Evolutionary conservation across 139 green algal species (phyloP), one percentile per base, ranked within the genome.

Genomic region (Medakamo hakoo): DNA sequence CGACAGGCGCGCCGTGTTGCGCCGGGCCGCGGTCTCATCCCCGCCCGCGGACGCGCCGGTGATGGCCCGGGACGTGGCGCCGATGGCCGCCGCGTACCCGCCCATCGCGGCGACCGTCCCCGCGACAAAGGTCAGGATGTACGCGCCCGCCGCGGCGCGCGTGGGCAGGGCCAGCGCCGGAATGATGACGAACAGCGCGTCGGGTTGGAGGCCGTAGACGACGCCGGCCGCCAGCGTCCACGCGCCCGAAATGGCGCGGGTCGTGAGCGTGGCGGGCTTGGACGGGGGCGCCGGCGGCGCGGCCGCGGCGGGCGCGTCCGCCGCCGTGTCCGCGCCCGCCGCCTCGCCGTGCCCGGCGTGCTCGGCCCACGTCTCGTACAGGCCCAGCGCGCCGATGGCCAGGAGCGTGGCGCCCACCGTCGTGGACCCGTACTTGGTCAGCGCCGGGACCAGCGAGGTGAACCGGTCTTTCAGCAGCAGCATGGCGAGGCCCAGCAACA

Each of bases 51-150:
- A 85, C 2, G 86, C 85, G 27, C 80, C 86, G 62, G 78, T 78
- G 79, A 71, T 49, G 52, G 3, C 4, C 2, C 2, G 55, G 20
- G 4, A 31, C 3, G 57, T 3, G 20, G 57, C 31, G 84, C 85
- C 84, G 31, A 95, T 92, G 14, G 88, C 59, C 3, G 80, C 76
- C 9, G 91, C 95, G 83, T 97, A 98, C 30, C 76, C 85, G 3
- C 88, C 90, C 92, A 98, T 98, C 4, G 92, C 88, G 3, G 80
- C 62, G 18, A 96, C 80, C 4, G 93, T 99, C 22, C 93, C 93
- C 30, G 95, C 57, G 16, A 99, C 84, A 78, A 98, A 99, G 75
- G 88, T 90, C 23, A 72, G 58, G 67, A 95, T 87, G 74, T 97
- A 98, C 4, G 86, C 76, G 4, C 86, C 66, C 2, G 89, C 87